Percentiles rank a stretch among this genome's conserved stretches.
phyloP scores from a whole-genome alignment of 176 grass and related monocot species.

The Lolium multiflorum region DNA sequence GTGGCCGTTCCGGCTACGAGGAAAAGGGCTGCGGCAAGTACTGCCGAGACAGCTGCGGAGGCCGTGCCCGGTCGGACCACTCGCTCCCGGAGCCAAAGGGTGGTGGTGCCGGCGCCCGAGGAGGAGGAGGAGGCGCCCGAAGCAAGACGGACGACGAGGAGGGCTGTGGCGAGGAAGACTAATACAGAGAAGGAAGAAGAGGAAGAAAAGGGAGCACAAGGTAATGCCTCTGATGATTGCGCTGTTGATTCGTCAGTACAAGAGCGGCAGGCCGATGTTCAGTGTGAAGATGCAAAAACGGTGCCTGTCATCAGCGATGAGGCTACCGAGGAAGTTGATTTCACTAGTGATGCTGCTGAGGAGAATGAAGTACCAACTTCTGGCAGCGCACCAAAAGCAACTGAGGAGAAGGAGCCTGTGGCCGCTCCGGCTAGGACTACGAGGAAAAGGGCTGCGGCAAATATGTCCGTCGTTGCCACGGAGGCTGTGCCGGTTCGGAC shows the following conservation, averaged over 20 bases:
- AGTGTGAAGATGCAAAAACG: background rate
- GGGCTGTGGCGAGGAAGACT: constrained; percentile 10
- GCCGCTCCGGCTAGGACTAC: too few relatives aligned
- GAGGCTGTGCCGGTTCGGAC: too few relatives aligned
- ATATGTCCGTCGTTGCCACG: too few relatives aligned
- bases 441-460: too few relatives aligned
- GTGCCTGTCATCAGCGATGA: background rate
- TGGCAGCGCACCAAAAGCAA: background rate
- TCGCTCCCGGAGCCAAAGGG: constrained; percentile 16
- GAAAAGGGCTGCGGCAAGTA: constrained; percentile 18
- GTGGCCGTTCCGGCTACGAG: constrained; percentile 14
- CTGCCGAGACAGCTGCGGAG: constrained; percentile 1
- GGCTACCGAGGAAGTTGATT: background rate
- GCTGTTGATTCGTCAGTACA: background rate
- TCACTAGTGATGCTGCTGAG: background rate
- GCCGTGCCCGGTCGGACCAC: background rate
- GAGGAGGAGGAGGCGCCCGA: constrained; percentile 32
- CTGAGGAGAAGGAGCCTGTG: background rate
- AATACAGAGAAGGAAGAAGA: constrained; percentile 41
- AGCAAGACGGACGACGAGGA: constrained; percentile 10
- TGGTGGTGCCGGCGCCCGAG: background rate
- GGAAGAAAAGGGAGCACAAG: background rate
- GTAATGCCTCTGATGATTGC: constrained; percentile 19
- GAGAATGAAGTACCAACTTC: background rate
- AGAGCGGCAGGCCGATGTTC: background rate